A percentile compares a stretch with the other conserved stretches of the same genome.
These are phyloP conservation scores for Trichoderma lentiforme DNA, from an alignment of 2,329 filamentous ascomycete species.

Conservation along the genomic window DNA sequence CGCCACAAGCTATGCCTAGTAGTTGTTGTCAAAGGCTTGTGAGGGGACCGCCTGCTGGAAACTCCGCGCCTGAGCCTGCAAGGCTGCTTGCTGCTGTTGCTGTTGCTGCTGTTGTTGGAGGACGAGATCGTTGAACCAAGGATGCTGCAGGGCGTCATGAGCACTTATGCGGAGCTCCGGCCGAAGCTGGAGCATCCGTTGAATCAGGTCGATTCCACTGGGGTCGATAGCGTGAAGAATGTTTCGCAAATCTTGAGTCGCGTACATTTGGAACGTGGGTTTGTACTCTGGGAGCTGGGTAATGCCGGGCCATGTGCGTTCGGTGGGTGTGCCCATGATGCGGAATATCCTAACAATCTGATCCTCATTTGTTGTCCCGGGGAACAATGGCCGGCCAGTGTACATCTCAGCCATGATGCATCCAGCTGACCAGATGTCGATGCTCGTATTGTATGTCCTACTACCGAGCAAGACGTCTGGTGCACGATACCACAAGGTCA, in stretches of 20 bases:
- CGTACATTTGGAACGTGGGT: slow-evolving; percentile 88
- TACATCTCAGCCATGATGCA: slow-evolving; percentile 99
- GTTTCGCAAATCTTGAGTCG: slow-evolving; percentile 81
- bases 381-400: slow-evolving; percentile 90
- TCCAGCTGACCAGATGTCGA: slow-evolving; percentile 98
- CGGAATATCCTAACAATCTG: slow-evolving; percentile 96
- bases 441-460: slow-evolving; percentile 98
- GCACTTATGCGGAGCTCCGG: slow-evolving; percentile 91
- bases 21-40: slow-evolving; percentile 39
- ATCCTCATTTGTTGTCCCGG: slow-evolving; percentile 96
- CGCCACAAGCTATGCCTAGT: slow-evolving; percentile 18
- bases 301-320: slow-evolving; percentile 93
- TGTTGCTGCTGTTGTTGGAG: slow-evolving; percentile 51
- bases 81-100: slow-evolving; percentile 24
- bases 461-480: slow-evolving; percentile 93
- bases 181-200: slow-evolving; percentile 86
- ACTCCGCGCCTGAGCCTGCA: slow-evolving; percentile 42
- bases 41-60: slow-evolving; percentile 40
- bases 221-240: slow-evolving; percentile 90
- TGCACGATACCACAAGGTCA: slow-evolving; percentile 95
- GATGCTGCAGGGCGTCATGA: slow-evolving; percentile 79
- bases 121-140: slow-evolving; percentile 81
- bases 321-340: slow-evolving; percentile 95
- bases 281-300: slow-evolving; percentile 98
- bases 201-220: slow-evolving; percentile 79